phyloP scores from a whole-genome alignment of 2,329 filamentous ascomycete genomes.

The Cordyceps farinosa region DNA sequence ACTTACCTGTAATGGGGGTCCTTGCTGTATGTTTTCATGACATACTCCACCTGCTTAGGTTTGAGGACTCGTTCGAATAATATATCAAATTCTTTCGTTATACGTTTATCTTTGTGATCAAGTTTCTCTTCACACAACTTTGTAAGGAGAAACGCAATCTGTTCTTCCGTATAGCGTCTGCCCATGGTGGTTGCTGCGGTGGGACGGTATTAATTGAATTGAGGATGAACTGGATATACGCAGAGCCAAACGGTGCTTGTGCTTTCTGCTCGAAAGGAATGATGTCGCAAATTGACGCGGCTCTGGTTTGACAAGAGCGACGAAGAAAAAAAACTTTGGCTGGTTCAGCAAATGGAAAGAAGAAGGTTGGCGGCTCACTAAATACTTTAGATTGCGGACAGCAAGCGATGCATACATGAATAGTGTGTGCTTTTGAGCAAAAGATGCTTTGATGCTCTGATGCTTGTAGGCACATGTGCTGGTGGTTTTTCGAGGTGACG shows the following conservation, averaged over 20 bases:
- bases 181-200: constrained; percentile 27
- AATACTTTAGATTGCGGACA: neutral
- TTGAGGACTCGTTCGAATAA: neutral
- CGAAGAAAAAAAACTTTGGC: too few species aligned
- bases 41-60: neutral
- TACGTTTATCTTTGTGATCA: constrained; percentile 21
- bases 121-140: constrained; percentile 24
- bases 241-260: neutral
- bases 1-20: neutral
- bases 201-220: neutral
- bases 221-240: neutral
- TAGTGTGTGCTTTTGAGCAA: neutral
- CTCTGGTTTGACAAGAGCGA: too few species aligned
- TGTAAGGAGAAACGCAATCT: constrained; percentile 36
- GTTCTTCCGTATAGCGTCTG: constrained; percentile 33
- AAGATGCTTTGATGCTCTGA: neutral
- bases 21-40: neutral
- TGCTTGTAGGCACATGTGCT: neutral
- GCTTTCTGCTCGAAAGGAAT: neutral
- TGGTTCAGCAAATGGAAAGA: neutral
- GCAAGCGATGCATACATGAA: neutral
- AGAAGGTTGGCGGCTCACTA: neutral
- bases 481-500: constrained; percentile 4
- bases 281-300: neutral
- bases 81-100: neutral